These are phyloP conservation scores for Xylaria scruposa DNA, from an alignment of 495 filamentous ascomycete species.

Conservation along the genomic window DNA sequence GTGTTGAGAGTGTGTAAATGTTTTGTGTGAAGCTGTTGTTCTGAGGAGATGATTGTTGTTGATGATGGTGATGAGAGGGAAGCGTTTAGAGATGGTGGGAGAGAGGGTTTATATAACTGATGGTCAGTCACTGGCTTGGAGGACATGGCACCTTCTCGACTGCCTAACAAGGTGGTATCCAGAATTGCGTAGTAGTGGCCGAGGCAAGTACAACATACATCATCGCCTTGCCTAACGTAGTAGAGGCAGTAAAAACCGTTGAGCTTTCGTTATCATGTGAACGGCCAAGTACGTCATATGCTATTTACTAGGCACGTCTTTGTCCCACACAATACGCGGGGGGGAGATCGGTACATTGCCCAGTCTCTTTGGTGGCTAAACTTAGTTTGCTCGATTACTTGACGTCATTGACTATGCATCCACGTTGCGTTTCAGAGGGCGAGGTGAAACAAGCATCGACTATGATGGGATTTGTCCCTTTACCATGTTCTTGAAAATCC, in stretches of 20 bases:
- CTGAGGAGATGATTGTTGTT: constrained; percentile 14
- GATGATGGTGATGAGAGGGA: constrained; percentile 25
- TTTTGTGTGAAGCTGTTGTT: constrained; percentile 28
- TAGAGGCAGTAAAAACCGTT: neutral
- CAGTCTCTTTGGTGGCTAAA: neutral
- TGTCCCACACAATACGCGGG: neutral
- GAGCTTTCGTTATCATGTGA: constrained; percentile 1
- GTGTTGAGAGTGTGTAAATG: constrained; percentile 37
- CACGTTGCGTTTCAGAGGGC: neutral
- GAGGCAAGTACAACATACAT: constrained; percentile 10
- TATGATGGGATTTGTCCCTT: neutral
- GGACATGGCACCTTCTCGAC: neutral
- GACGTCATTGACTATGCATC: constrained; percentile 19
- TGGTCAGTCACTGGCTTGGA: neutral
- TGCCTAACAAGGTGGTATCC: neutral
- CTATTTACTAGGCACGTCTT: neutral
- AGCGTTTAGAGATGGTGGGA: neutral
- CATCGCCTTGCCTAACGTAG: neutral
- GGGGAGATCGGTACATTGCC: neutral
- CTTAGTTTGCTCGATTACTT: neutral
- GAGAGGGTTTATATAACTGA: constrained; percentile 28
- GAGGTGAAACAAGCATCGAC: neutral
- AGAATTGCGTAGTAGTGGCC: constrained; percentile 3
- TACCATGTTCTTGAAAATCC: neutral
- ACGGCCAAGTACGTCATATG: constrained; percentile 15